Evolutionary conservation across 2,329 filamentous ascomycete species (phyloP).

Genomic region (Phyllachora maydis): DNA sequence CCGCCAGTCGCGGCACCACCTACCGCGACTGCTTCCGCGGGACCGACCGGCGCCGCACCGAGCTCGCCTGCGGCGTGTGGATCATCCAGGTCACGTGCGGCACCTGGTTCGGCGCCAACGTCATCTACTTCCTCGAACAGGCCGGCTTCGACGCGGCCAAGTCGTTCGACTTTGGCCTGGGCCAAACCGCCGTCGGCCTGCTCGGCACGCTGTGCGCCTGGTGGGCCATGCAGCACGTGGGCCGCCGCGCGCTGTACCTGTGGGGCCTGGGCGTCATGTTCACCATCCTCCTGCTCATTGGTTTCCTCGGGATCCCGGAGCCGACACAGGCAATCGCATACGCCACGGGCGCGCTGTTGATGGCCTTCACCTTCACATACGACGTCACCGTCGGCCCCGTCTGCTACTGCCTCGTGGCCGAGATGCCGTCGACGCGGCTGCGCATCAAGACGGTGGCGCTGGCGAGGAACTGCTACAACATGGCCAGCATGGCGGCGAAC

Average conservation of each 20-base stretch:
- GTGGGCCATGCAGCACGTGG: conserved; percentile 17
- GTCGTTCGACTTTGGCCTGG: conserved; percentile 4
- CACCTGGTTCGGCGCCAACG: conserved; percentile 5
- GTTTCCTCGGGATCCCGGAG: conserved; percentile 16
- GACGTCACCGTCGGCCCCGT: conserved; percentile 9
- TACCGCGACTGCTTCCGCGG: conserved; percentile 21
- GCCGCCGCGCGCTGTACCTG: conserved; percentile 21
- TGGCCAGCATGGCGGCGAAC: conserved; percentile 10
- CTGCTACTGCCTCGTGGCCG: conserved; percentile 8
- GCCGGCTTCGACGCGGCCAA: conserved; percentile 5
- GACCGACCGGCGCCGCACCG: conserved; percentile 16
- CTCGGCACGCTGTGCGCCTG: conserved; percentile 22
- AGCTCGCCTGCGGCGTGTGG: conserved; percentile 13
- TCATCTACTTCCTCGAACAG: conserved; percentile 10
- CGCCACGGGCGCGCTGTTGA: conserved; percentile 6
- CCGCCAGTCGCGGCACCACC: conserved; percentile 11
- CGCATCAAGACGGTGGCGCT: conserved; percentile 22
- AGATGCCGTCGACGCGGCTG: conserved; percentile 14
- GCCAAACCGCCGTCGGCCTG: conserved; percentile 13
- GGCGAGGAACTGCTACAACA: conserved; percentile 10
- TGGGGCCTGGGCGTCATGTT: conserved; percentile 17
- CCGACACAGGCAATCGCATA: conserved; percentile 1
- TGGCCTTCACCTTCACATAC: conserved; percentile 7
- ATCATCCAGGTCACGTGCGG: conserved; percentile 15
- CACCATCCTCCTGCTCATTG: conserved; percentile 19